These are phyloP conservation scores for Tausonia pullulans DNA, from an alignment of 1,284 basidiomycete genomes.

Conservation along the genomic window DNA sequence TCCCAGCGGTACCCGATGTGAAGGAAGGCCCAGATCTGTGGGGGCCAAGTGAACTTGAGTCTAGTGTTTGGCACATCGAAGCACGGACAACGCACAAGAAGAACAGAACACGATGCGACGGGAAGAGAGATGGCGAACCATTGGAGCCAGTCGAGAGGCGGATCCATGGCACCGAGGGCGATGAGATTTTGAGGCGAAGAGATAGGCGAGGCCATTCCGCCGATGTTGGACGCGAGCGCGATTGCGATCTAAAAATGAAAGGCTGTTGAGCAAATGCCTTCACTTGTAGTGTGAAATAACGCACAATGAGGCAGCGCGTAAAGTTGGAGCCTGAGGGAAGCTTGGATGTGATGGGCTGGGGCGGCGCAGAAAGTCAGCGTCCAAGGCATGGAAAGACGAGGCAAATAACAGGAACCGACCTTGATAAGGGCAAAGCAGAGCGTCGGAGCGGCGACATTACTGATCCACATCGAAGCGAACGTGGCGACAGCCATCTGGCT, in stretches of 20 bases:
- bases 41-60: neutral
- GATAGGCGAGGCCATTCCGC: conserved; percentile 83
- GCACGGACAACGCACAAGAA: conserved; percentile 37
- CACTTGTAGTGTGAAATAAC: conserved; percentile 26
- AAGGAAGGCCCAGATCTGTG: conserved; percentile 73
- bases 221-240: conserved; percentile 93
- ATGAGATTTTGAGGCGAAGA: conserved; percentile 98
- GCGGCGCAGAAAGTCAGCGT: neutral
- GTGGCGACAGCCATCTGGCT: conserved; percentile 95
- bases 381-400: neutral
- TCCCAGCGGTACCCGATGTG: conserved; percentile 79
- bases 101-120: conserved; percentile 70
- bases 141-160: conserved; percentile 72
- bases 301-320: conserved; percentile 78
- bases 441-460: conserved; percentile 95
- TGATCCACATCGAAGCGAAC: conserved; percentile 99
- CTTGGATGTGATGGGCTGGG: conserved; percentile 81
- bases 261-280: conserved; percentile 3
- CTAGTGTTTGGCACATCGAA: neutral
- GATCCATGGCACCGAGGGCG: conserved; percentile 77
- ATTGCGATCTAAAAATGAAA: conserved; percentile 62
- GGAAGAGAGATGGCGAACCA: conserved; percentile 95
- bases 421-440: conserved; percentile 94
- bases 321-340: conserved; percentile 79
- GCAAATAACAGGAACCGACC: conserved; percentile 38